Base-by-base conservation (phyloP, 352 stramenopile species). In the Phytophthora multivora region DNA sequence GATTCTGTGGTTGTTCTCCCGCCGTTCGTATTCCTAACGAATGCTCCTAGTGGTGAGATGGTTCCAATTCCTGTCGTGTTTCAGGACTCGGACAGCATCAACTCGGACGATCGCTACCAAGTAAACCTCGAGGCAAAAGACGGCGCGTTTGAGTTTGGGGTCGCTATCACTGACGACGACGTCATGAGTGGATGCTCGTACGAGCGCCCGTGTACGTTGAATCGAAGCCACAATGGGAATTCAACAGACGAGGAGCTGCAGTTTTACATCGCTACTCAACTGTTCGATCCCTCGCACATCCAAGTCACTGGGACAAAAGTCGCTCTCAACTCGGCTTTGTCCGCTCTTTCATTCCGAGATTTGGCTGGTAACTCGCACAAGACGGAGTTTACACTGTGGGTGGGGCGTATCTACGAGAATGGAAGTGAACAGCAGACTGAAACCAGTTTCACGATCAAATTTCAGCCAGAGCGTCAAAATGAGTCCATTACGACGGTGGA, bases 1-100 rank as follows among this genome's bases (percentile, higher is more conserved):
- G 82, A 91, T 36, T 45, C 60, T 11, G 28, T 93, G 8, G 19
- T 66, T 25, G 55, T 91, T 13, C 30, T 90, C 4, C 78, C 82
- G 12, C 84, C 81, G 0, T 77, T 66, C 16, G 25, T 56, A 4
- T 80, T 86, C 13, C 58, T 50, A 4, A 56, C 71, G 11, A 77
- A 75, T n/a, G 16, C 48, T 21, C 59, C 62, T 0, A 58, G 48
- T 26, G 59, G 45, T 10, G 61, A 73, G 9, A 16, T 23, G 2
- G 49, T 79, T 12, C 33, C 45, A 6, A 73, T 75, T 2, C 79
- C 84, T 15, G 63, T 90, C 25, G 51, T 46, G 2, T 93, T 93
- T 33, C 62, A 81, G 7, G 80, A 91, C 47, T 68, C 80, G 0
- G 81, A 93, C 47, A 59, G 53, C 10, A 74, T 55, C 42, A 47